Percentiles rank a stretch among this genome's conserved stretches.
Conservation (phyloP, 495 filamentous ascomycete species). For the Tuber melanosporum region DNA sequence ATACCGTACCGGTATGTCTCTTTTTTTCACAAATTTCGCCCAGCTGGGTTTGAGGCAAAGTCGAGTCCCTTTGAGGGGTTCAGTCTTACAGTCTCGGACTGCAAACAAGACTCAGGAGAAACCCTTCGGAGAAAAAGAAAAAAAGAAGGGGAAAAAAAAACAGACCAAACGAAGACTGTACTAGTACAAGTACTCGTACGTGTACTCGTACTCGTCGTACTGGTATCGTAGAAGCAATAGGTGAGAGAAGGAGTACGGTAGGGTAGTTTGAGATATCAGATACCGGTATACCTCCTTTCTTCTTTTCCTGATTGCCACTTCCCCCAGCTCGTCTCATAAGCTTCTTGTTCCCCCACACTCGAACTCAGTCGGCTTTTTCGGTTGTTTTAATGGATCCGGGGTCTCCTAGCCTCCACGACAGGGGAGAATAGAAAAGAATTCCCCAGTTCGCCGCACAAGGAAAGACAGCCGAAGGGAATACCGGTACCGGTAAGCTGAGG, state of each 20-base stretch:
- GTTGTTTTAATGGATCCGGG: background rate
- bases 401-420: background rate
- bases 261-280: background rate
- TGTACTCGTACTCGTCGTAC: no score
- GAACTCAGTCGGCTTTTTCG: background rate
- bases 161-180: background rate
- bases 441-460: background rate
- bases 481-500: background rate
- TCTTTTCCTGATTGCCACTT: background rate
- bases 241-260: background rate
- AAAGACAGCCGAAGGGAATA: background rate
- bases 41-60: background rate
- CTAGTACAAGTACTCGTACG: no score
- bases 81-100: background rate
- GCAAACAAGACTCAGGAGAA: background rate
- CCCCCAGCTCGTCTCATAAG: background rate
- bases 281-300: background rate
- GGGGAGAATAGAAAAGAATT: background rate
- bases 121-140: background rate
- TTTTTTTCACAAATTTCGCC: background rate
- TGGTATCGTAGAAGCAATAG: background rate
- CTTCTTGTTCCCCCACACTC: background rate
- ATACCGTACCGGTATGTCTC: background rate
- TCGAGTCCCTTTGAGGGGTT: background rate
- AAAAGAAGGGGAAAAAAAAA: background rate